phyloP scores from a whole-genome alignment of 2,329 filamentous ascomycete genomes.

The Plectosphaerella sp. region DNA sequence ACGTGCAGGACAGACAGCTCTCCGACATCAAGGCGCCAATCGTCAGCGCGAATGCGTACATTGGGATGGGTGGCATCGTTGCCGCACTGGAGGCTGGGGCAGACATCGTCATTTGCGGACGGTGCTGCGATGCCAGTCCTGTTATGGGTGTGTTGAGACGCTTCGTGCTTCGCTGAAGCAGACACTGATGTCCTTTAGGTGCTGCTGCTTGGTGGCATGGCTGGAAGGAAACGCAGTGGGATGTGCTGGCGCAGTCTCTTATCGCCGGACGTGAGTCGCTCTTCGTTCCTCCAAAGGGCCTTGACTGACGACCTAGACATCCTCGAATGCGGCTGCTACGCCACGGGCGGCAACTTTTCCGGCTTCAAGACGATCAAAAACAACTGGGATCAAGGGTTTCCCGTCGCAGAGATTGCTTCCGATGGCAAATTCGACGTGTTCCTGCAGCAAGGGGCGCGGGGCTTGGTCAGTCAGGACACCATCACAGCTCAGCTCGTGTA shows the following conservation, averaged over 20 bases:
- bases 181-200: no score
- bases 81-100: slow-evolving; percentile 35
- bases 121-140: slow-evolving; percentile 43
- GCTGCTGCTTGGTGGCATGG: slow-evolving; percentile 48
- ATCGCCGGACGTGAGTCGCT: slow-evolving; percentile 38
- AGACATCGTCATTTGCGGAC: slow-evolving; percentile 43
- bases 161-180: no score
- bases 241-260: slow-evolving; percentile 44
- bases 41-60: slow-evolving; percentile 41
- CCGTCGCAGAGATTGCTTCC: slow-evolving; percentile 30
- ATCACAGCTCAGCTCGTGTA: slow-evolving; percentile 44
- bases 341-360: slow-evolving; percentile 50
- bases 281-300: no score
- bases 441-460: slow-evolving; percentile 26
- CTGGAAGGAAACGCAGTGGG: slow-evolving; percentile 42
- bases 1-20: no score
- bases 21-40: no score
- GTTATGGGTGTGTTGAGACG: slow-evolving; percentile 41
- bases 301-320: slow-evolving; percentile 15
- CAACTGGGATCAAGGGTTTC: slow-evolving; percentile 27
- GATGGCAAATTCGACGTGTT: slow-evolving; percentile 28
- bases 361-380: slow-evolving; percentile 36
- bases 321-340: slow-evolving; percentile 51
- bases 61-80: slow-evolving; percentile 44
- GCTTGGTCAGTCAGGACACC: slow-evolving; percentile 28